A percentile compares a stretch with the other conserved stretches of the same genome.
Conservation (phyloP, 441 rosid genomes). For the Euphorbia celastroides region DNA sequence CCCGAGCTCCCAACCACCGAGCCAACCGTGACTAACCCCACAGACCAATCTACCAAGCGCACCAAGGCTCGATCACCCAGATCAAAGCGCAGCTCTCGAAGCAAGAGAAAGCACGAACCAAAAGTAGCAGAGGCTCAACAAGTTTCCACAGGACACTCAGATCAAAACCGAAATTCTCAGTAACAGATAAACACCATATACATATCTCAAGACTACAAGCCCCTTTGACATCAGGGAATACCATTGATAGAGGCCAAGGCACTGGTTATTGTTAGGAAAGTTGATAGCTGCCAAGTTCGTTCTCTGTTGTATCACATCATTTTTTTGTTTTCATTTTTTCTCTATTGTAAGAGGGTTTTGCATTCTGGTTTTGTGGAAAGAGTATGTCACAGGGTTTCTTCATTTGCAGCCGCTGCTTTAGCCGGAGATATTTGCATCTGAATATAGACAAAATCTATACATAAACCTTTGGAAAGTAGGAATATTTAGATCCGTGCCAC, state of each 20-base stretch:
- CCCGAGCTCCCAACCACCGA: conserved; percentile 71
- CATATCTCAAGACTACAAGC: conserved; percentile 18
- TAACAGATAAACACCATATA: background rate
- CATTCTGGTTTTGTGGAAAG: conserved; percentile 17
- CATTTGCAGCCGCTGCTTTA: conserved; percentile 14
- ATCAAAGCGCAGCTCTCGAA: conserved; percentile 50
- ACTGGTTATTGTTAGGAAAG: too few species aligned
- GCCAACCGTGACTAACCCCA: conserved; percentile 25
- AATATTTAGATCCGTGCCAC: conserved; percentile 23
- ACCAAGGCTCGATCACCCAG: conserved; percentile 49
- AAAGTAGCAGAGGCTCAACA: conserved; percentile 41
- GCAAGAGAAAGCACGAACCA: conserved; percentile 73
- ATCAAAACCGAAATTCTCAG: conserved; percentile 29
- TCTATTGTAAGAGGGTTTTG: conserved; percentile 24
- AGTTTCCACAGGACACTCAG: conserved; percentile 37
- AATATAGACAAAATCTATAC: conserved; percentile 28
- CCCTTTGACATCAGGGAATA: conserved; percentile 21
- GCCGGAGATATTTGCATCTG: conserved; percentile 20
- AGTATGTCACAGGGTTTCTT: conserved; percentile 11
- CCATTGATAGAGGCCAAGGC: background rate
- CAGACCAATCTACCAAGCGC: conserved; percentile 43
- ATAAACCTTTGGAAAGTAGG: conserved; percentile 22
- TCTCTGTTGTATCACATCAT: conserved; percentile 6
- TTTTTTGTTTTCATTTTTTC: background rate
- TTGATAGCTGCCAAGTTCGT: too few species aligned